Evolutionary conservation across 169 alveolate genomes (phyloP).

Genomic region (Ichthyophthirius multifiliis): DNA sequence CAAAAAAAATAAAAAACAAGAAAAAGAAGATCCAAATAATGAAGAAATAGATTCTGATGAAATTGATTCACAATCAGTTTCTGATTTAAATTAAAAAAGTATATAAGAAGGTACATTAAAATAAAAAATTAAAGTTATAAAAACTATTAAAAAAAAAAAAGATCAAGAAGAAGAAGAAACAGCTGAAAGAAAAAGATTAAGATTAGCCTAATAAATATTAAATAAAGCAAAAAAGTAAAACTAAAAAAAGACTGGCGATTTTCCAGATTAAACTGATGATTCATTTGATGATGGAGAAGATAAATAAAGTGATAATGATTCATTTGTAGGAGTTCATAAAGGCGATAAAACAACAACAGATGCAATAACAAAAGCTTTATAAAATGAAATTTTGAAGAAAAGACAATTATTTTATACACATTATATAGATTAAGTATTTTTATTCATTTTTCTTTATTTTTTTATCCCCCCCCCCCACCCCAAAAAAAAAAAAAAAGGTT

Average conservation of each 20-base stretch:
- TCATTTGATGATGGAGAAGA: slow-evolving; percentile 13
- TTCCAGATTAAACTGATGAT: not conserved
- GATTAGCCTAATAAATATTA: slow-evolving; percentile 37
- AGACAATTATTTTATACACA: not conserved
- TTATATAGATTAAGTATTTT: slow-evolving; percentile 29
- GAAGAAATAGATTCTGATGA: slow-evolving; percentile 22
- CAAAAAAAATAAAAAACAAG: not conserved
- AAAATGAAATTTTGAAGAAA: slow-evolving; percentile 7
- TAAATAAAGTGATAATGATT: slow-evolving; percentile 1
- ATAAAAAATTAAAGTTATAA: not conserved
- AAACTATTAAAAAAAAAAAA: not conserved
- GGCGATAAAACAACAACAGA: not conserved
- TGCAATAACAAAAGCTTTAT: slow-evolving; percentile 3
- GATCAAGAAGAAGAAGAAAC: not conserved
- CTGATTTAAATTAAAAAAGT: not conserved
- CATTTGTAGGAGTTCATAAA: not conserved
- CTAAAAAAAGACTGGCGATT: not conserved
- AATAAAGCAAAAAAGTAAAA: not conserved
- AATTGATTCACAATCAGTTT: not conserved
- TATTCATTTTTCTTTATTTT: not conserved
- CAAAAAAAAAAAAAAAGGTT: slow-evolving; percentile 6
- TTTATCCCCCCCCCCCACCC: not conserved
- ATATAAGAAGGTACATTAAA: not conserved
- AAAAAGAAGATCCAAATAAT: not conserved
- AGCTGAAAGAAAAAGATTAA: slow-evolving; percentile 33